These are phyloP conservation scores for Glarea lozoyensis DNA, from an alignment of 495 filamentous ascomycete species.

Conservation along the genomic window DNA sequence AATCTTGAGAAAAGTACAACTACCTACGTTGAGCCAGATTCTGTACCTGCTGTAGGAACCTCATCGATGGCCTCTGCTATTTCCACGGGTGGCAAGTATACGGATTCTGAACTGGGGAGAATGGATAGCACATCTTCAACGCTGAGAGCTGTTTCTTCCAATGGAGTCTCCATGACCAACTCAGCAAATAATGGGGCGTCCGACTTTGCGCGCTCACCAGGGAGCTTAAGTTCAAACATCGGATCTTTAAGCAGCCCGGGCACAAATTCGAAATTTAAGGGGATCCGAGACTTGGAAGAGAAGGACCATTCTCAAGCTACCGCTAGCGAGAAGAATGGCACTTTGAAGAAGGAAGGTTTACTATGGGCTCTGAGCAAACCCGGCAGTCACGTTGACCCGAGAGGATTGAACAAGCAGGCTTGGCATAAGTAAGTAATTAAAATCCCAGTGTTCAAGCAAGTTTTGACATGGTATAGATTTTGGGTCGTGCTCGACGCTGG, in stretches of 20 bases:
- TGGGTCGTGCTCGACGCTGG: constrained; percentile 98
- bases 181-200: constrained; percentile 22
- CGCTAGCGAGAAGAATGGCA: constrained; percentile 38
- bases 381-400: constrained; percentile 89
- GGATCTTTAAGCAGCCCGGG: constrained; percentile 17
- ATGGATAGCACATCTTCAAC: constrained; percentile 66
- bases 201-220: constrained; percentile 27
- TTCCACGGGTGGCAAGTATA: constrained; percentile 12
- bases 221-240: constrained; percentile 27
- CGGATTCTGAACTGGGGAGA: constrained; percentile 58
- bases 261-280: constrained; percentile 60
- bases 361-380: constrained; percentile 91
- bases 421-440: constrained; percentile 89
- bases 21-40: constrained; percentile 68
- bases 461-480: constrained; percentile 47
- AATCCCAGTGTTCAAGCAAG: neutral
- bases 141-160: constrained; percentile 24
- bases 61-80: constrained; percentile 5
- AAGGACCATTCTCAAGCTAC: constrained; percentile 46
- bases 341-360: constrained; percentile 74
- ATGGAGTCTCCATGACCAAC: constrained; percentile 26
- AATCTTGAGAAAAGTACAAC: constrained; percentile 83
- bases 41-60: constrained; percentile 15
- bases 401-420: constrained; percentile 88
- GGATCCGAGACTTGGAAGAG: constrained; percentile 84